Evolutionary conservation across 2,329 filamentous ascomycete genomes (phyloP), one percentile per base, ranked within the genome.

Genomic region (Clonostachys solani): DNA sequence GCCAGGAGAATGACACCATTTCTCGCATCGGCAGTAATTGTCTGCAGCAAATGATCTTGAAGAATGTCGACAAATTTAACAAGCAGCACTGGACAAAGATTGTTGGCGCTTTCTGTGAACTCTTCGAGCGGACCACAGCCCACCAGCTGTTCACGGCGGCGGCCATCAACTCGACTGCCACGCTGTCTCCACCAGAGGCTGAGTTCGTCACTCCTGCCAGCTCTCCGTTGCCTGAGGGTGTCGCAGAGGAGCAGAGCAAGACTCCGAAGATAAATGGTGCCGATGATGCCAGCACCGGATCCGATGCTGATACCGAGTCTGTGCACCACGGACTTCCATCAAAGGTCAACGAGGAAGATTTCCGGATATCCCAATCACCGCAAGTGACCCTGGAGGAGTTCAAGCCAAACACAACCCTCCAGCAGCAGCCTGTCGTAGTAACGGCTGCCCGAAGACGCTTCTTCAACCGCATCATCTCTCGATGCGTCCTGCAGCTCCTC

Each of bases 381-480:
- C 23, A 43, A 35, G 56, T 54, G 50, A 50, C 48, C 53, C 76
- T 96, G 2, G 94, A 99, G 64, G 92, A 97, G 62, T 97, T 95
- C 70, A 88, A 86, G 53, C 89, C 90, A 6, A 77, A 85, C 36
- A 80, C 81, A 19, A 83, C 80, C 46, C 74, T 91, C 13, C 91
- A 95, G 63, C 89, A 94, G 64, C 90, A 95, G 50, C 90, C 92
- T 0, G 80, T 96, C 6, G 88, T 95, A 1, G 92, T 99, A 6
- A 97, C 94, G 2, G 90, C 91, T 3, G 91, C 94, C 1, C 87
- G 94, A 23, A 83, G 94, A 35, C 87, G 92, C 45, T 96, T 96
- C 74, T 99, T 99, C 78, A 99, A 99, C 71, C 89, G 92, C 56
- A 99, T 99, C 66, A 99, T 99, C 67, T 96, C 92, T 13, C 92